Base-by-base conservation (phyloP, 139 green algal genomes). In the Tetradesmus lagerheimii region DNA sequence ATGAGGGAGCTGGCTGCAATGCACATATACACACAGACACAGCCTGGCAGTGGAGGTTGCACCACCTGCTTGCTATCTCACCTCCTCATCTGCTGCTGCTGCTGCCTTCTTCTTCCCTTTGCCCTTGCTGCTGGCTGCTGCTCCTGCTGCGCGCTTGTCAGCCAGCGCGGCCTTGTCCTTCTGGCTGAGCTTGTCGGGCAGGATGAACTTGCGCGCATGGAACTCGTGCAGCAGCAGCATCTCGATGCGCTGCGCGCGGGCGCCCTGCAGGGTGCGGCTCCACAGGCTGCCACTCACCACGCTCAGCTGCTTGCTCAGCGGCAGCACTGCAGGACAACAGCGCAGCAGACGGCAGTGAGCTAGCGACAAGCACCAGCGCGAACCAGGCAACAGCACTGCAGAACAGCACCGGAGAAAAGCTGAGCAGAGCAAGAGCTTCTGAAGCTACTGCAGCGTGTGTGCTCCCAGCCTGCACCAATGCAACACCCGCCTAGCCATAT, bases 171-270 rank as follows among this genome's bases (percentile, higher is more conserved):
- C 89, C 89, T 86, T 92, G 67, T 89, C 81, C 34, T 53, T 29
- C 37, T 78, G 35, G 11, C 15, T 88, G 31, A 94, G 93, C 94
- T 98, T 99, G 94, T 99, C 98, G 1, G 98, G 98, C 87, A 99
- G 92, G 71, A 99, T 93, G 92, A 98, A 99, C 93, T 99, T 99
- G 89, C 97, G 95, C 3, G 80, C 85, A 85, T 99, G 96, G 93
- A 99, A 99, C 94, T 99, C 98, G 90, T 99, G 98, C 87, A 99
- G 95, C 89, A 99, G 96, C 80, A 99, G 96, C 93, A 97, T 98
- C 95, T 99, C 98, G 43, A 99, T 99, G 90, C 98, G 97, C 94
- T 98, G 96, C 27, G 98, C 98, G 27, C 98, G 95, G 80, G 96
- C 93, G n/a, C 96, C 95, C 90, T 97, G 95, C 92, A 99, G 93